A percentile compares a stretch with the other conserved stretches of the same genome.
Conservation (phyloP, 2,329 filamentous ascomycete genomes). For the Rhinocladiella mackenziei region DNA sequence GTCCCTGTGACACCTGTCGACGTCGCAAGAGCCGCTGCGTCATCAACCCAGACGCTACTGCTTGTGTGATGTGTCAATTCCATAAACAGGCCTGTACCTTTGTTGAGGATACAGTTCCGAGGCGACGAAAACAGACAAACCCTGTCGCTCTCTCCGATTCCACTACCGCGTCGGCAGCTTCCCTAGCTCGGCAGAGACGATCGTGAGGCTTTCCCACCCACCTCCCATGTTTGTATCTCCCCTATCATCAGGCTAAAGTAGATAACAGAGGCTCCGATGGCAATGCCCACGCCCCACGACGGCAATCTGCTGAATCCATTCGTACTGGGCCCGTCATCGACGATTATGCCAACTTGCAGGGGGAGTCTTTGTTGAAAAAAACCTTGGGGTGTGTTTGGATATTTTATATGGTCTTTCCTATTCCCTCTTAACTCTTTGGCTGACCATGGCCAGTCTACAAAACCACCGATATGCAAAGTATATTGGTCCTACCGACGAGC, state of each 20-base stretch:
- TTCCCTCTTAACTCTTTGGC: slow-evolving; percentile 11
- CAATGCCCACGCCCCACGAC: slow-evolving; percentile 22
- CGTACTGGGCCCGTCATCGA: slow-evolving; percentile 21
- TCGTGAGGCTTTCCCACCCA: slow-evolving; percentile 23
- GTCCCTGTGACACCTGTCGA: slow-evolving; percentile 29
- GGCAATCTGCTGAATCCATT: slow-evolving; percentile 23
- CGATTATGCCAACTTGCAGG: slow-evolving; percentile 26
- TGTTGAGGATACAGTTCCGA: slow-evolving; percentile 27
- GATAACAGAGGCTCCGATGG: slow-evolving; percentile 28
- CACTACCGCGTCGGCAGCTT: slow-evolving; percentile 14
- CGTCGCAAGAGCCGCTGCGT: slow-evolving; percentile 29
- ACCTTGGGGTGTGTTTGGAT: slow-evolving; percentile 27
- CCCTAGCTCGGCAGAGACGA: slow-evolving; percentile 23
- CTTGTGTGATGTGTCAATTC: slow-evolving; percentile 27
- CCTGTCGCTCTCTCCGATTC: slow-evolving; percentile 8
- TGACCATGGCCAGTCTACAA: slow-evolving; percentile 30
- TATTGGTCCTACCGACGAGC: slow-evolving; percentile 30
- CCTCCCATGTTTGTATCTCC: slow-evolving; percentile 11
- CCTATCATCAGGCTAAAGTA: slow-evolving; percentile 26
- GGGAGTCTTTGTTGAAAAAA: slow-evolving; percentile 25
- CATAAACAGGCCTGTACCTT: slow-evolving; percentile 29
- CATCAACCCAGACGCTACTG: slow-evolving; percentile 18
- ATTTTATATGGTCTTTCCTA: no score
- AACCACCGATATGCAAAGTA: slow-evolving; percentile 30
- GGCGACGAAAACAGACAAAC: slow-evolving; percentile 23